phyloP scores from a whole-genome alignment of 306 rosid genomes.

The Benincasa hispida region DNA sequence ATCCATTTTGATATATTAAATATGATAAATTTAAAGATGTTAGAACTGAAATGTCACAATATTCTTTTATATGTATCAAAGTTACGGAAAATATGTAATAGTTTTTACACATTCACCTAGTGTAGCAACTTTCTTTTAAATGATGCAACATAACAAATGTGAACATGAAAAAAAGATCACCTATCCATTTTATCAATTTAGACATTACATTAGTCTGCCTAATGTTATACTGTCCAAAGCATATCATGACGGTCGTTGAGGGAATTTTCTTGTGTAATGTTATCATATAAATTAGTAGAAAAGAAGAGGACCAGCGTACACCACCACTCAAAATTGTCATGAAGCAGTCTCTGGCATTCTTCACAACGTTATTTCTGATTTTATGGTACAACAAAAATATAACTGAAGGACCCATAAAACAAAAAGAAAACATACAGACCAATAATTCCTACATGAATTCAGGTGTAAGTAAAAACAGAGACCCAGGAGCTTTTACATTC shows the following conservation, averaged over 20 bases:
- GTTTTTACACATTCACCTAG: no score
- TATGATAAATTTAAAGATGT: neutral
- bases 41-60: neutral
- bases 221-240: neutral
- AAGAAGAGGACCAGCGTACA: neutral
- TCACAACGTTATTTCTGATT: neutral
- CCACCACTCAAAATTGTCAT: neutral
- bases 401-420: neutral
- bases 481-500: neutral
- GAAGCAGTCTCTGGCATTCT: neutral
- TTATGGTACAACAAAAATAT: neutral
- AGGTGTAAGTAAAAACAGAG: neutral
- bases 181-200: no score
- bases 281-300: neutral
- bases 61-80: no score
- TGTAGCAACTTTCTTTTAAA: no score
- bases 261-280: neutral
- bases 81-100: no score
- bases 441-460: neutral
- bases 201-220: no score
- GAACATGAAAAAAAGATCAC: no score
- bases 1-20: no score
- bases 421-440: neutral
- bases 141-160: no score
- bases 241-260: neutral